Evolutionary conservation across 2,329 filamentous ascomycete genomes (phyloP).

Genomic region (Phyllachora maydis): DNA sequence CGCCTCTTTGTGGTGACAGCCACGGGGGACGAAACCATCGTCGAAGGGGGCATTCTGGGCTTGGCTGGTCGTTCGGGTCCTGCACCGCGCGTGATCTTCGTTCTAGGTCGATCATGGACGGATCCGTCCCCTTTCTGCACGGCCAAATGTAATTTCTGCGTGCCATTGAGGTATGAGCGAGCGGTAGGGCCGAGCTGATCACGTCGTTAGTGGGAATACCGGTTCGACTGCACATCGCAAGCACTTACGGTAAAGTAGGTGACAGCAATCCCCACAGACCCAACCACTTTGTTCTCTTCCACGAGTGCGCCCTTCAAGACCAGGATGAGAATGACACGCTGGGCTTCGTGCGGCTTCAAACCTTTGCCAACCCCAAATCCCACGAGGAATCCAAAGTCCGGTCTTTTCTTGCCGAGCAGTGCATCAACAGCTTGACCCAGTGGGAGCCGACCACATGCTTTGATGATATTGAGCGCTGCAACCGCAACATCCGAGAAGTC

Average conservation of each 20-base stretch:
- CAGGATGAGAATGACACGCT: constrained; percentile 66
- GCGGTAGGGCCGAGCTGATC: no score
- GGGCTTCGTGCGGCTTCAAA: constrained; percentile 54
- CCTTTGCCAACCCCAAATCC: constrained; percentile 49
- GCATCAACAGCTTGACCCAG: constrained; percentile 69
- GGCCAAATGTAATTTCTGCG: no score
- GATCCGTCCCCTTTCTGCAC: no score
- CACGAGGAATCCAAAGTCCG: constrained; percentile 29
- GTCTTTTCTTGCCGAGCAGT: constrained; percentile 48
- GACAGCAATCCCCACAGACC: constrained; percentile 41
- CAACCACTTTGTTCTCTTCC: constrained; percentile 49
- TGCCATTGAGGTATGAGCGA: no score
- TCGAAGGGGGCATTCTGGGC: constrained; percentile 15
- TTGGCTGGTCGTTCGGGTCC: no score
- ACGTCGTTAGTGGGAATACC: no score
- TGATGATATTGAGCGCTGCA: constrained; percentile 49
- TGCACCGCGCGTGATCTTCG: no score
- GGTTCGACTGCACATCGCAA: no score
- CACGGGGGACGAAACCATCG: constrained; percentile 32
- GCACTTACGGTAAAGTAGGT: constrained; percentile 52
- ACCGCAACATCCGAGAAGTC: constrained; percentile 63
- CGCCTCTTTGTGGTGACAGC: constrained; percentile 15
- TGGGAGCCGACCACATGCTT: constrained; percentile 41
- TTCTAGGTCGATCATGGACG: no score
- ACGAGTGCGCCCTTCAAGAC: constrained; percentile 51